These are phyloP conservation scores for Candida frijolesensis DNA, from an alignment of 1,139 yeast genomes.

Conservation along the genomic window DNA sequence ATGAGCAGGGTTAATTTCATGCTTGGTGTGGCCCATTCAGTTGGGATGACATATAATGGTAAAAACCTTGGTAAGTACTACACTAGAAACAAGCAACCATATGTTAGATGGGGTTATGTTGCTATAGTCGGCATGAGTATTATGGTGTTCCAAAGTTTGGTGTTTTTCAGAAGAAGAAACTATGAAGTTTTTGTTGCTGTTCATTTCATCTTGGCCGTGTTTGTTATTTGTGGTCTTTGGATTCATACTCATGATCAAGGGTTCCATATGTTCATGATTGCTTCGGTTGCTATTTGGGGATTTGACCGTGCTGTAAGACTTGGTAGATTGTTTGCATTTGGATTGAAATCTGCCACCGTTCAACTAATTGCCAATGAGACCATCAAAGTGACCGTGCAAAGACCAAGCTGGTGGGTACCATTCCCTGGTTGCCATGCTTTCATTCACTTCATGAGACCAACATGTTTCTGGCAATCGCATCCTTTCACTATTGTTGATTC, in stretches of 20 bases:
- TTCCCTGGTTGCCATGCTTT: conserved; percentile 43
- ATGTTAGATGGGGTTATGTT: conserved; percentile 58
- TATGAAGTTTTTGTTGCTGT: conserved; percentile 65
- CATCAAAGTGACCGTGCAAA: conserved; percentile 36
- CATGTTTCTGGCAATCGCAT: conserved; percentile 59
- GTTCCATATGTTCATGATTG: conserved; percentile 48
- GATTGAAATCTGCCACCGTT: conserved; percentile 51
- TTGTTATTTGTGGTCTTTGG: conserved; percentile 62
- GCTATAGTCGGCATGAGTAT: conserved; percentile 42
- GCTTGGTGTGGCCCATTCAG: conserved; percentile 52
- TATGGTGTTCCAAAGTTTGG: conserved; percentile 49
- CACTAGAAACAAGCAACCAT: conserved; percentile 37
- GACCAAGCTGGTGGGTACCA: conserved; percentile 43
- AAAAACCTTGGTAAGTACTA: conserved; percentile 34
- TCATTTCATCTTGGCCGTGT: conserved; percentile 61
- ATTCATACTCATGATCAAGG: conserved; percentile 52
- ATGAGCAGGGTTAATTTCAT: conserved; percentile 51
- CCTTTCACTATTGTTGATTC: conserved; percentile 54
- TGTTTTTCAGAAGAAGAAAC: conserved; percentile 52
- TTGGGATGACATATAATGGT: conserved; percentile 47
- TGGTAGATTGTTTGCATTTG: conserved; percentile 50
- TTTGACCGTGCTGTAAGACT: conserved; percentile 60
- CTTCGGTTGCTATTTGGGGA: conserved; percentile 65
- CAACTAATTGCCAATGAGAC: conserved; percentile 51
- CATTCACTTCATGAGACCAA: conserved; percentile 40